A percentile compares a stretch with the other conserved stretches of the same genome.
phyloP scores from a whole-genome alignment of 73 alveolate species.

The Paramecium pentaurelia region DNA sequence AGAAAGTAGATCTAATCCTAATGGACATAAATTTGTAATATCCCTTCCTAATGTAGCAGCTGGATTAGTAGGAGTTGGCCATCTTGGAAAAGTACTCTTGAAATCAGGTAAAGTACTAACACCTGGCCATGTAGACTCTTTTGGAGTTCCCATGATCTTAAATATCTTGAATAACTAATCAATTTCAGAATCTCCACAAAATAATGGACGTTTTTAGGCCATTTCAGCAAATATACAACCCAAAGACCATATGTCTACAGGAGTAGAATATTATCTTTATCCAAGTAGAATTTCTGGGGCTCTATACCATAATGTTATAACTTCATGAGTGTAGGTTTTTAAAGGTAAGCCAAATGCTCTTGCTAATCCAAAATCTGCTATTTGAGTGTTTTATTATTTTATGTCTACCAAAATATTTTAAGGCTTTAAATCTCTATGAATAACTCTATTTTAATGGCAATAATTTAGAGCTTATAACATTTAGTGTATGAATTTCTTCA shows the following conservation, averaged over 20 bases:
- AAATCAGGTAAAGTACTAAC: slow-evolving; percentile 85
- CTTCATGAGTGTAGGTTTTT: slow-evolving; percentile 89
- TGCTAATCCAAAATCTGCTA: slow-evolving; percentile 98
- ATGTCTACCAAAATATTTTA: slow-evolving; percentile 82
- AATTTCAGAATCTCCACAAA: slow-evolving; percentile 91
- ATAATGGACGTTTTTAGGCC: slow-evolving; percentile 78
- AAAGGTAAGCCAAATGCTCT: slow-evolving; percentile 94
- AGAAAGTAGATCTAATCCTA: slow-evolving; percentile 59
- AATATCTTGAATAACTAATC: slow-evolving; percentile 92
- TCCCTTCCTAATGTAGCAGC: slow-evolving; percentile 49
- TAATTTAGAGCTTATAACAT: slow-evolving; percentile 76
- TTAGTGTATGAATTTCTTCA: slow-evolving; percentile 57
- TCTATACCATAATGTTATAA: slow-evolving; percentile 91
- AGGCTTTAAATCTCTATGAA: slow-evolving; percentile 97
- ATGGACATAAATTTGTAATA: slow-evolving; percentile 50
- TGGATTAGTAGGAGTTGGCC: slow-evolving; percentile 53
- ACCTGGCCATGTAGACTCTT: slow-evolving; percentile 88
- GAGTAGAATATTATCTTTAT: slow-evolving; percentile 77
- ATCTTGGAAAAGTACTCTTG: slow-evolving; percentile 91
- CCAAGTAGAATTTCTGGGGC: slow-evolving; percentile 91
- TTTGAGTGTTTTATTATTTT: slow-evolving; percentile 71
- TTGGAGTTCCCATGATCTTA: slow-evolving; percentile 90
- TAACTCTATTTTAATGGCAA: slow-evolving; percentile 92
- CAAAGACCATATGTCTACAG: slow-evolving; percentile 90
- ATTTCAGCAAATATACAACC: slow-evolving; percentile 92